phyloP scores from a whole-genome alignment of 495 filamentous ascomycete genomes.

The Glonium stellatum region DNA sequence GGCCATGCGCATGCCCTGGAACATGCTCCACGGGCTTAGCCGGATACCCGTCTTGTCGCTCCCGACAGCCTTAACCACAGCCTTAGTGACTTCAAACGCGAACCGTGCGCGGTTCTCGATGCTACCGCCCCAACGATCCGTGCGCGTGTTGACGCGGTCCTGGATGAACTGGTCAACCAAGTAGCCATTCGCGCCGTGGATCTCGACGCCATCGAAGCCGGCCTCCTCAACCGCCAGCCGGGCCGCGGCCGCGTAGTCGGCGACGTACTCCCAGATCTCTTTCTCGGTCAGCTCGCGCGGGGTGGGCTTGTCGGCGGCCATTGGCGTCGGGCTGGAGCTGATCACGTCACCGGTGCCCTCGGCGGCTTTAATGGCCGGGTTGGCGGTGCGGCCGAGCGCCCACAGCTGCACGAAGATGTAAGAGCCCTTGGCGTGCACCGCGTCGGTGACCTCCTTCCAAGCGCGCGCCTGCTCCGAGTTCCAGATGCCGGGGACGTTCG shows the following conservation, averaged over 20 bases:
- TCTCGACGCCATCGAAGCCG: conserved; percentile 72
- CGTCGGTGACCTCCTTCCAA: conserved; percentile 58
- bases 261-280: conserved; percentile 53
- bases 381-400: conserved; percentile 56
- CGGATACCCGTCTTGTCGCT: conserved; percentile 56
- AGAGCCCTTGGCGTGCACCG: conserved; percentile 57
- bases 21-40: conserved; percentile 56
- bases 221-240: conserved; percentile 53
- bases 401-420: conserved; percentile 64
- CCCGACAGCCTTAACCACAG: conserved; percentile 58
- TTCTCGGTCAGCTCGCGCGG: conserved; percentile 48
- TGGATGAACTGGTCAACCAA: conserved; percentile 69
- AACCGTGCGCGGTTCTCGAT: conserved; percentile 65
- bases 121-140: conserved; percentile 63
- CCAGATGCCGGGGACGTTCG: conserved; percentile 59
- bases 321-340: conserved; percentile 43
- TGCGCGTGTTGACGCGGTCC: conserved; percentile 54
- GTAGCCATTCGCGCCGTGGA: conserved; percentile 70
- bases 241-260: conserved; percentile 54
- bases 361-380: conserved; percentile 35
- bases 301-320: conserved; percentile 33
- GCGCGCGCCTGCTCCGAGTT: conserved; percentile 51
- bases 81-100: conserved; percentile 54
- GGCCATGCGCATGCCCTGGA: conserved; percentile 63
- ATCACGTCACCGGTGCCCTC: conserved; percentile 41